Percentiles rank a stretch among this genome's conserved stretches.
phyloP scores from a whole-genome alignment of 768 basidiomycete genomes.

The Suillus tomentosus region DNA sequence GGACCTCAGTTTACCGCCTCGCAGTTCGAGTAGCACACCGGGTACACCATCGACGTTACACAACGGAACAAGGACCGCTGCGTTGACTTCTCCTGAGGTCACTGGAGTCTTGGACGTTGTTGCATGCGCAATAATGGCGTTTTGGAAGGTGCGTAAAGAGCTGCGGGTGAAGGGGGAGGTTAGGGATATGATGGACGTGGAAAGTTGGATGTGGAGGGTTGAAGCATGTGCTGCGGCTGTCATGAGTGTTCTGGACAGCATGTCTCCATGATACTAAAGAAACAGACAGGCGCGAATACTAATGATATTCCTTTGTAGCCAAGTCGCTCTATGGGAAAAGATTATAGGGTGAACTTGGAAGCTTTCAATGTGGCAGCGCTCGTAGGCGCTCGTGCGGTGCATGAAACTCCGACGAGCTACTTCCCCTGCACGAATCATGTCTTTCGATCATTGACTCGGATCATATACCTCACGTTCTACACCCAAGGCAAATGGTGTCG shows the following conservation, averaged over 20 bases:
- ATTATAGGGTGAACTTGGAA: too few relatives aligned
- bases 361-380: too few relatives aligned
- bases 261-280: conserved; percentile 22
- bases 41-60: conserved; percentile 72
- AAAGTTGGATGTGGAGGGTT: conserved; percentile 9
- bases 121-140: not conserved
- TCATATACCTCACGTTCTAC: too few relatives aligned
- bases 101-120: conserved; percentile 17
- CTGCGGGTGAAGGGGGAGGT: conserved; percentile 38
- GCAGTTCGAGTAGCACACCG: conserved; percentile 71
- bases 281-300: not conserved
- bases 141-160: conserved; percentile 26
- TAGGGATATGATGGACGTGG: conserved; percentile 31
- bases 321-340: not conserved
- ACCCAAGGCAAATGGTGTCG: too few relatives aligned
- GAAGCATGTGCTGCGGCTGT: conserved; percentile 16
- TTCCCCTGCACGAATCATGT: too few relatives aligned
- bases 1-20: conserved; percentile 60
- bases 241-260: conserved; percentile 30
- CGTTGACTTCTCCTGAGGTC: conserved; percentile 42
- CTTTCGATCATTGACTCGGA: too few relatives aligned
- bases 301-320: not conserved
- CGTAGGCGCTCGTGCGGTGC: too few relatives aligned
- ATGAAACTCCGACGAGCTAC: too few relatives aligned
- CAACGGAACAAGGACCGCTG: conserved; percentile 75